Evolutionary conservation across 2,329 filamentous ascomycete genomes (phyloP), one percentile per base, ranked within the genome.

Genomic region (Fusarium duplospermum): DNA sequence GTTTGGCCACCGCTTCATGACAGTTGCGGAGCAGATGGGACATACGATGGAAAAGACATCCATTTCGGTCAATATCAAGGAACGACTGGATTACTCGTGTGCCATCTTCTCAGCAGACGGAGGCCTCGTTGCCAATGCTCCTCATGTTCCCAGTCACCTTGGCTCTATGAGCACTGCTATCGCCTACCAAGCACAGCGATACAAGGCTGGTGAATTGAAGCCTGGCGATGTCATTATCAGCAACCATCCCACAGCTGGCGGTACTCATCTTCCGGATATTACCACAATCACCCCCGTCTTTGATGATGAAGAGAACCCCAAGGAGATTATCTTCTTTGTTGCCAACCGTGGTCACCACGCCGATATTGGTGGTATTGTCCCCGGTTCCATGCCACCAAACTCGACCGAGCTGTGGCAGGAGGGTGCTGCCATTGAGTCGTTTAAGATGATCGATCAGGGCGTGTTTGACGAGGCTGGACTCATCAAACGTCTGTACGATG

Each of bases 11-110:
- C 88, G 93, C 2, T 95, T 95, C 82, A 95, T 95, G 93, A 91
- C 91, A 1, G 93, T 95, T 65, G 93, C 93, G 0, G 93, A 95
- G 79, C 93, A 95, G 78, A 95, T 95, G 93, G 93, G 93, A 0
- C 87, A 92, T 52, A 92, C 92, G 3, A 82, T 95, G 61, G 92
- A 95, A 76, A 94, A 94, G 83, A 94, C 92, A 0, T 91, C 90
- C 73, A 91, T 95, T 24, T 92, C 89, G 45, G 93, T 91, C 0
- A 95, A 94, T 75, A 93, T 95, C 80, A 93, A 95, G 76, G 93
- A 95, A 78, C 87, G 93, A 18, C 86, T 95, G 0, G 93, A 95
- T 74, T 95, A 94, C 78, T 94, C 92, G 0, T 95, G 93, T 66
- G 93, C 93, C 2, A 83, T 95, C 0, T 95, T 95, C 76, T 92